phyloP scores from a whole-genome alignment of 1,284 basidiomycete genomes.

The Ceratobasidium sp. region DNA sequence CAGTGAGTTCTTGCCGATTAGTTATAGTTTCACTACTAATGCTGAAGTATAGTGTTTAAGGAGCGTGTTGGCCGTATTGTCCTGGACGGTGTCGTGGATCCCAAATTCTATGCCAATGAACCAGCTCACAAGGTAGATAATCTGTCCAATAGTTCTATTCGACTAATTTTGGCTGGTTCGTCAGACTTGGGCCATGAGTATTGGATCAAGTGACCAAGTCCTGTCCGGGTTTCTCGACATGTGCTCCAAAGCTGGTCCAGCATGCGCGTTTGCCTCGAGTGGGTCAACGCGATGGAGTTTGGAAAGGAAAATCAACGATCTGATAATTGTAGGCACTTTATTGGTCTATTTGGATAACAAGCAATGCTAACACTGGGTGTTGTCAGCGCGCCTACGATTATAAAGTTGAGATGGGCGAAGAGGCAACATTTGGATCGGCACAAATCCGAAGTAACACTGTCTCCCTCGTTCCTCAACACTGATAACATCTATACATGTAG shows the following conservation, averaged over 20 bases:
- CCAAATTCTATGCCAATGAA: background rate
- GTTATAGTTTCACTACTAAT: background rate
- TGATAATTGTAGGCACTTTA: background rate
- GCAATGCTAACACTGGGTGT: no score
- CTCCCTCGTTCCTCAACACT: background rate
- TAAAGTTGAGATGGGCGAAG: no score
- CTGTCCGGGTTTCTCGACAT: no score
- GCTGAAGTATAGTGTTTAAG: background rate
- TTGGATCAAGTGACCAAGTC: no score
- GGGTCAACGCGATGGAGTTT: constrained; percentile 1
- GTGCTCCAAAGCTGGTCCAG: constrained; percentile 12
- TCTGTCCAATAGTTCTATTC: no score
- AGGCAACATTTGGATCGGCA: background rate
- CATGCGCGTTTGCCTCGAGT: constrained; percentile 11
- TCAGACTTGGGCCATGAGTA: background rate
- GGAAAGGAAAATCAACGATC: background rate
- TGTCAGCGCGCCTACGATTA: no score
- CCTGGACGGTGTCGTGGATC: constrained; percentile 17
- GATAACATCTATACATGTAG: background rate
- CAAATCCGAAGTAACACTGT: background rate
- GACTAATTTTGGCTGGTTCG: background rate
- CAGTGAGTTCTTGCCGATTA: background rate
- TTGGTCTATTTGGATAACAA: no score
- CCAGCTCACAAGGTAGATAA: background rate
- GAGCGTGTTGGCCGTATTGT: constrained; percentile 18